Evolutionary conservation across 768 basidiomycete species (phyloP), one percentile per base, ranked within the genome.

Genomic region (Termitomyces sp.): DNA sequence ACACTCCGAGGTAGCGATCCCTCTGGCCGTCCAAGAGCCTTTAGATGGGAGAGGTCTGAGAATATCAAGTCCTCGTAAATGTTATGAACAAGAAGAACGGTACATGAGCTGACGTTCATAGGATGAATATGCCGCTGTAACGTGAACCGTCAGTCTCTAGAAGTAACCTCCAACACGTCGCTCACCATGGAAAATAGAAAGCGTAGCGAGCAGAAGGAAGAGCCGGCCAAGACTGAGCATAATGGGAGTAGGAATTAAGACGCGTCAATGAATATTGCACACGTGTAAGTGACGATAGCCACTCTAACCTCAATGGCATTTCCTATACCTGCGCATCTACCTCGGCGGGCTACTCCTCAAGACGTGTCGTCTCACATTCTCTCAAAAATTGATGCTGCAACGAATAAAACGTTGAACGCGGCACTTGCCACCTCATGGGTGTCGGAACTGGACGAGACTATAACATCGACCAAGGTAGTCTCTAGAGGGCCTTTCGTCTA

Each of bases 281-380:
- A 62, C 63, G 65, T 61, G 58, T 52, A 57, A 35, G 41, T 60
- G 52, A n/a, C 35, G 57, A 59, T 43, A 57, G 53, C 40, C 53
- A 58, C 54, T 46, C 31, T 59, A 52, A 56, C 43, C 23, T 53
- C 59, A 58, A 92, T 93, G 90, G 84, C 90, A 42, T 90, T 90
- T 70, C 82, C 84, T 49, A 63, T 89, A 59, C 90, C 89, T 59
- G 71, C 82, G 16, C 88, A 92, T 69, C 76, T 89, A 31, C 89
- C 89, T n/a, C 81, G 85, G 47, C 82, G 82, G 66, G 75, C 81
- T 59, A 69, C 70, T 59, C 74, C 79, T 34, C 77, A 81, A 61
- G 88, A 92, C 69, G 78, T 87, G 7, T 87, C 89, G 23, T 89
- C 91, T 0, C 76, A 77, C 59, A 82, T 92, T 40, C 78, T 94